phyloP scores from a whole-genome alignment of 2,329 filamentous ascomycete species.

The Pseudogymnoascus sp. region DNA sequence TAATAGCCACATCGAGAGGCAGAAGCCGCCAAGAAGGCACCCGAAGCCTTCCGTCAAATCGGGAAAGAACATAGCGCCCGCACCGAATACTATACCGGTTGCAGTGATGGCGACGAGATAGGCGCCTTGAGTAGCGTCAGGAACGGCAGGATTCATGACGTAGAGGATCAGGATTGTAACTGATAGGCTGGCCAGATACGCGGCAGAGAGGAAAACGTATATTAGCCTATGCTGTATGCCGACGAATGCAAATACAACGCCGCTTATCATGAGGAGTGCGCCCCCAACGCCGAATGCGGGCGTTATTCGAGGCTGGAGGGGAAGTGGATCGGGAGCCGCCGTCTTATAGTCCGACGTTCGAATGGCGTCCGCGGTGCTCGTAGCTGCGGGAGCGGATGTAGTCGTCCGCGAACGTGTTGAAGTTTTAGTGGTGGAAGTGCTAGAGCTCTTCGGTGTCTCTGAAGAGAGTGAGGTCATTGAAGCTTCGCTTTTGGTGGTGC shows the following conservation, averaged over 20 bases:
- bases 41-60: constrained; percentile 77
- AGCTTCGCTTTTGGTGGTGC: constrained; percentile 6
- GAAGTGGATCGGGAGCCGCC: constrained; percentile 41
- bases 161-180: constrained; percentile 81
- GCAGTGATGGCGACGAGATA: constrained; percentile 74
- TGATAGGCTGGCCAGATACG: constrained; percentile 64
- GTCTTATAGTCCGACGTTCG: constrained; percentile 1
- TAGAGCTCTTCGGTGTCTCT: not conserved
- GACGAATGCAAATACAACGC: constrained; percentile 64
- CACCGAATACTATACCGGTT: constrained; percentile 68
- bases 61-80: constrained; percentile 66
- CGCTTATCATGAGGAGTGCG: constrained; percentile 65
- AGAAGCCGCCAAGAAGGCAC: constrained; percentile 37
- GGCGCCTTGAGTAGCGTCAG: constrained; percentile 70
- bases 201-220: constrained; percentile 73
- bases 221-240: constrained; percentile 78
- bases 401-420: constrained; percentile 6
- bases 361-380: not conserved
- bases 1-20: constrained; percentile 63
- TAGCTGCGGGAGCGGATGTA: not conserved
- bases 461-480: constrained; percentile 2
- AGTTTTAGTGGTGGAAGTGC: not conserved
- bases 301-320: constrained; percentile 67
- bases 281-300: constrained; percentile 77
- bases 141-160: constrained; percentile 74